phyloP scores from a whole-genome alignment of 2,329 filamentous ascomycete species.

The Aspergillus jensenii region DNA sequence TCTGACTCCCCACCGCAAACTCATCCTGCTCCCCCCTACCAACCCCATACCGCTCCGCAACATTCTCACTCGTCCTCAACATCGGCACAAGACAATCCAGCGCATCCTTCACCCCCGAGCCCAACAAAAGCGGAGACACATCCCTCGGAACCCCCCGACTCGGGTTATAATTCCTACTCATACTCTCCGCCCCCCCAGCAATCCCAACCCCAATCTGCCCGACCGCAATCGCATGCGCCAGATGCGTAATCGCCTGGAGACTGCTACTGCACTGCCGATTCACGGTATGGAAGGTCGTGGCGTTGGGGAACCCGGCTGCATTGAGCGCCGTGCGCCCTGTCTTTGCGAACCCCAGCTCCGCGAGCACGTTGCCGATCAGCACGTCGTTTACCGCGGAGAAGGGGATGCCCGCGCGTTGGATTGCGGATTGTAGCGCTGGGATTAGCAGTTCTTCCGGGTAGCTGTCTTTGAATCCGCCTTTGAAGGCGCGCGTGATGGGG shows the following conservation, averaged over 20 bases:
- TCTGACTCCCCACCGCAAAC: slow-evolving; percentile 81
- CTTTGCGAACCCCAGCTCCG: slow-evolving; percentile 76
- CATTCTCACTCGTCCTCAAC: slow-evolving; percentile 95
- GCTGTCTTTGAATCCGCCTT: slow-evolving; percentile 84
- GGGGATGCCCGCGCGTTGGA: slow-evolving; percentile 52
- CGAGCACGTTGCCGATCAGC: slow-evolving; percentile 70
- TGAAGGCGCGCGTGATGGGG: slow-evolving; percentile 78
- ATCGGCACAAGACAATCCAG: slow-evolving; percentile 84
- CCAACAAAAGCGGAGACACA: slow-evolving; percentile 20
- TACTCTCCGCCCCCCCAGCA: slow-evolving; percentile 83
- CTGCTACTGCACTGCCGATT: slow-evolving; percentile 97
- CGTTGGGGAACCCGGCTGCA: slow-evolving; percentile 87
- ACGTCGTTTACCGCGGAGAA: slow-evolving; percentile 81
- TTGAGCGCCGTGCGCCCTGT: slow-evolving; percentile 82
- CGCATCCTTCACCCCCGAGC: slow-evolving; percentile 57
- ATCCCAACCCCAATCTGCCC: slow-evolving; percentile 83
- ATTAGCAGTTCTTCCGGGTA: slow-evolving; percentile 29
- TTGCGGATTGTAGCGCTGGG: slow-evolving; percentile 26
- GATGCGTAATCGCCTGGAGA: slow-evolving; percentile 87
- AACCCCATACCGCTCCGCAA: slow-evolving; percentile 82
- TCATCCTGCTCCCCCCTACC: slow-evolving; percentile 73
- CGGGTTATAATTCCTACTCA: slow-evolving; percentile 54
- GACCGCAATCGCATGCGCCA: slow-evolving; percentile 75
- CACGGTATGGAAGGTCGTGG: slow-evolving; percentile 71
- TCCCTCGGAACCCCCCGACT: slow-evolving; percentile 26